Evolutionary conservation across 2,329 filamentous ascomycete genomes (phyloP).

Genomic region (Calonectria honghensis): DNA sequence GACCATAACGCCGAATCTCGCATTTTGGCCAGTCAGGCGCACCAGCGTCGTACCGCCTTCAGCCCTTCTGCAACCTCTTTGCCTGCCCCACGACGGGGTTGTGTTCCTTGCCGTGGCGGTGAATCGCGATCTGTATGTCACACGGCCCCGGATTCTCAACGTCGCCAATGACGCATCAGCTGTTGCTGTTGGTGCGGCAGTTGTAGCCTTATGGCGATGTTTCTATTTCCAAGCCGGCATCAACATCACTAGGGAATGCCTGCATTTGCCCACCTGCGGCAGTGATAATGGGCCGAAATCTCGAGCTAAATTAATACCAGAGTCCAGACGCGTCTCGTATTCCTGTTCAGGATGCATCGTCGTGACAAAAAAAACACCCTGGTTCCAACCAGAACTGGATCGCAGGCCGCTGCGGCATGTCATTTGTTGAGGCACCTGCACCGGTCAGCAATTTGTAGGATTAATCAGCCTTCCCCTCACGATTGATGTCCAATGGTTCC

Average conservation of each 20-base stretch:
- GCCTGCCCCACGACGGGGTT: conserved; percentile 8
- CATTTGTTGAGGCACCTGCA: conserved; percentile 9
- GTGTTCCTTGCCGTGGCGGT: conserved; percentile 32
- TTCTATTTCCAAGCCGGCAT: conserved; percentile 39
- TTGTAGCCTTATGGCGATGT: conserved; percentile 36
- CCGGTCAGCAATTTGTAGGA: conserved; percentile 8
- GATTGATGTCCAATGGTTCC: neutral
- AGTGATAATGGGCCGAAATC: neutral
- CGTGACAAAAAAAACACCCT: neutral
- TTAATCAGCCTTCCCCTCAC: conserved; percentile 8
- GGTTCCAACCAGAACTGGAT: neutral
- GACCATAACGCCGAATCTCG: conserved; percentile 14
- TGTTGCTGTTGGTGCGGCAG: conserved; percentile 38
- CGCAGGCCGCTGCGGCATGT: neutral
- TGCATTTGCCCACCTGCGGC: conserved; percentile 7
- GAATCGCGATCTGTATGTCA: conserved; percentile 38
- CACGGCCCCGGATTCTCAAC: conserved; percentile 37
- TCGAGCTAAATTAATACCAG: neutral
- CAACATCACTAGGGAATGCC: conserved; percentile 35
- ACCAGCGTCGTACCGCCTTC: conserved; percentile 20
- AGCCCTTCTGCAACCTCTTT: conserved; percentile 39
- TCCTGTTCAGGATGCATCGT: neutral
- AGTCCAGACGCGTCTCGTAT: neutral
- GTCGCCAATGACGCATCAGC: conserved; percentile 22
- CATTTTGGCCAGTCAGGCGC: conserved; percentile 10